Evolutionary conservation across 75 land plant genomes (phyloP), one percentile per base, ranked within the genome.

Genomic region (Pinus taeda): DNA sequence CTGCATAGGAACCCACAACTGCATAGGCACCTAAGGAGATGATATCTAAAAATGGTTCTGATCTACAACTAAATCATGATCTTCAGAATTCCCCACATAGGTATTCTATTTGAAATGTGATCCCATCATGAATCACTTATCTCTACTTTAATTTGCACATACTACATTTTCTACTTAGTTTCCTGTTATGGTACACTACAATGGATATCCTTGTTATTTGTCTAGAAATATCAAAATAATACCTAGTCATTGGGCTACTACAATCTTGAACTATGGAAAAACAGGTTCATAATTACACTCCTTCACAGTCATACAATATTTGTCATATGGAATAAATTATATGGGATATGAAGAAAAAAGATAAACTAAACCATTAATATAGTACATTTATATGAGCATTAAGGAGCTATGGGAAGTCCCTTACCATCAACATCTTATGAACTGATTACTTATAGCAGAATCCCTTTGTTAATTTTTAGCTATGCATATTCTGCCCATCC

Each of bases 401-500:
- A n/a, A 65, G 17, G 42, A 65, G 8, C 42, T 65, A 65, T 3
- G 18, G 42, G 42, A 65, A 36, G 33, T 15, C 8, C 39, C 37
- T 65, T 15, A 17, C 3, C 36, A 49, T 49, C 20, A 65, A 65
- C n/a, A 65, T 20, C 69, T 36, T 33, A 5, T 30, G 42, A 65
- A 9, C 55, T 11, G 33, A 49, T 24, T 66, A 86, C 96, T 82
- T 81, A 91, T 92, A 93, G 81, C 42, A 49, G 79, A 56, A 88
- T 63, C 66, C 98, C 97, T 76, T 92, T 96, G 75, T 96, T 96
- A 83, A 93, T 96, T 81, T 97, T 88, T 26, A 79, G 80, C 98
- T 97, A 96, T 57, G 98, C 98, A 90, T 94, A 96, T 12, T 92
- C 91, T 67, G 85, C 85, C 98, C 98, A 96, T 39, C 98, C 98